phyloP scores from a whole-genome alignment of 345 rosid species.

The Leavenworthia alabamica region DNA sequence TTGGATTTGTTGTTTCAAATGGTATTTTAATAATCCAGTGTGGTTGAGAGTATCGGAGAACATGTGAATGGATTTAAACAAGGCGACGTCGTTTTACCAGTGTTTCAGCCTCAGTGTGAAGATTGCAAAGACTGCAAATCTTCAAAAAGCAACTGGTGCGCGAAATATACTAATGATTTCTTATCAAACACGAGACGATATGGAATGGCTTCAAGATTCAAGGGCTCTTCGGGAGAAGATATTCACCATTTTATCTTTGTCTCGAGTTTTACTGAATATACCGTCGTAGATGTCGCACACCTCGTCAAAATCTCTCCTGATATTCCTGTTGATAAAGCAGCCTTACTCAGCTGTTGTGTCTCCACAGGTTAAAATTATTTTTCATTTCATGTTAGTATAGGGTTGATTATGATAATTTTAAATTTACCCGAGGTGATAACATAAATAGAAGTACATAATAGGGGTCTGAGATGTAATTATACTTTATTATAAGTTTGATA shows the following conservation, averaged over 20 bases:
- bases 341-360: slow-evolving; percentile 57
- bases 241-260: slow-evolving; percentile 45
- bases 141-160: slow-evolving; percentile 46
- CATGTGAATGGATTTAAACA: slow-evolving; percentile 43
- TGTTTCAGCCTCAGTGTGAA: slow-evolving; percentile 46
- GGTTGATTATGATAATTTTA: too few species aligned
- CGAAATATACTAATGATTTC: neutral
- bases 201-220: slow-evolving; percentile 43
- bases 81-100: slow-evolving; percentile 61
- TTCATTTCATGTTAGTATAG: neutral
- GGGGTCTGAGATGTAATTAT: too few species aligned
- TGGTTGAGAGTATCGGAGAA: slow-evolving; percentile 74
- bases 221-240: slow-evolving; percentile 43
- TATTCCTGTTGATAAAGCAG: slow-evolving; percentile 46
- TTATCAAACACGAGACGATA: slow-evolving; percentile 40
- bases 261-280: slow-evolving; percentile 67
- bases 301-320: slow-evolving; percentile 41
- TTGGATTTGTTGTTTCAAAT: too few species aligned
- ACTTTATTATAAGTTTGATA: neutral
- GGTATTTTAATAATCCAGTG: too few species aligned
- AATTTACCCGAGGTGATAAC: neutral
- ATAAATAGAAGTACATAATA: neutral
- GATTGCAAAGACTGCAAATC: slow-evolving; percentile 54
- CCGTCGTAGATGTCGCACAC: slow-evolving; percentile 55
- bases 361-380: slow-evolving; percentile 43